These are phyloP conservation scores for Talaromyces sp. DNA, from an alignment of 2,329 filamentous ascomycete genomes.

Conservation along the genomic window DNA sequence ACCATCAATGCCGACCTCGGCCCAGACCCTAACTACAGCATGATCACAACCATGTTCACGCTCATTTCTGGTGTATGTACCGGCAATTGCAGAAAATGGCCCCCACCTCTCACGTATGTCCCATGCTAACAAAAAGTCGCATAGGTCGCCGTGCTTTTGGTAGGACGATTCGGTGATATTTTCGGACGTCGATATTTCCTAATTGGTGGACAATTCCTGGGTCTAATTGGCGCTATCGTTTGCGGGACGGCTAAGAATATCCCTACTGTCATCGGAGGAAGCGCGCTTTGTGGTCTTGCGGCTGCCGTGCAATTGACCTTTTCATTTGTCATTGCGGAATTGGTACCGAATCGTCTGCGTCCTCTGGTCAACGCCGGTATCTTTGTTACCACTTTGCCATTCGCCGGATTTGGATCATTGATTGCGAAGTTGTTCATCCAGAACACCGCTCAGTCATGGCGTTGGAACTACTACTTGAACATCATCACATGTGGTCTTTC, in stretches of 20 bases:
- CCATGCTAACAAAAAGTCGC: background rate
- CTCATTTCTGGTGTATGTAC: slow-evolving; percentile 5
- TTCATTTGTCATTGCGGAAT: slow-evolving; percentile 41
- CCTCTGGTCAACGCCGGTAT: slow-evolving; percentile 35
- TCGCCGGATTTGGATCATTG: slow-evolving; percentile 43
- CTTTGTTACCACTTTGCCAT: slow-evolving; percentile 37
- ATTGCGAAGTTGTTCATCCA: slow-evolving; percentile 51
- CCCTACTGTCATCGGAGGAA: slow-evolving; percentile 41
- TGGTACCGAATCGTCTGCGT: slow-evolving; percentile 44
- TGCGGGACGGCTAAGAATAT: slow-evolving; percentile 41
- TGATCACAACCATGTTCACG: slow-evolving; percentile 33
- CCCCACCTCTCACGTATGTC: background rate
- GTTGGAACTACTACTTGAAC: slow-evolving; percentile 55
- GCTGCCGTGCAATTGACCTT: slow-evolving; percentile 43
- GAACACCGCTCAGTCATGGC: slow-evolving; percentile 49
- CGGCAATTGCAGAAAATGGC: background rate
- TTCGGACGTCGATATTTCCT: slow-evolving; percentile 42
- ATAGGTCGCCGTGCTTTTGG: slow-evolving; percentile 33
- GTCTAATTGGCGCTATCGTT: slow-evolving; percentile 42
- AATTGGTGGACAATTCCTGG: slow-evolving; percentile 31
- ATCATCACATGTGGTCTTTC: slow-evolving; percentile 47
- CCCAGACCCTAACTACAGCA: slow-evolving; percentile 29
- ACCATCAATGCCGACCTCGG: slow-evolving; percentile 34
- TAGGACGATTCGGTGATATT: slow-evolving; percentile 38
- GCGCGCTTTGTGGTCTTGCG: slow-evolving; percentile 42